Base-by-base conservation (phyloP, 352 stramenopile species). In the Pythium phragmitis region DNA sequence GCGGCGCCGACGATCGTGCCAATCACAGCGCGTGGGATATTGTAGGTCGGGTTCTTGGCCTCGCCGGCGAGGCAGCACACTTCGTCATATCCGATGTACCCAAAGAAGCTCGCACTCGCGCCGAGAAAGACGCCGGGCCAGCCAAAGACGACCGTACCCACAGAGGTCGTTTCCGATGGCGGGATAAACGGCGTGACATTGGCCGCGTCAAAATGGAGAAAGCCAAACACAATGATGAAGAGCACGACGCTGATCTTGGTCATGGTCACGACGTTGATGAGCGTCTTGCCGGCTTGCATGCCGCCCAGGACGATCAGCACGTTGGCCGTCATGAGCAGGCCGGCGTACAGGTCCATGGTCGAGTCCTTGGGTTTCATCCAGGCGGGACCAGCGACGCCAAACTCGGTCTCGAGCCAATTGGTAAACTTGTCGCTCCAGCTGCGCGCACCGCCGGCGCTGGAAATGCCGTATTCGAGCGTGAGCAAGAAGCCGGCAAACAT, bases 61-160 rank as follows among this genome's bases (percentile, higher is more conserved):
- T 97, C 91, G 0, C 82, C 89, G 0, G 93, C 91, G 14, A 98
- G 67, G 56, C 94, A 98, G 70, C 92, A 98, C 4, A 99, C 88
- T 73, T 98, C 96, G 72, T 99, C 86, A 69, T 97, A 99, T 14
- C 97, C 97, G 58, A 99, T 88, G 70, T 98, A 99, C 3, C 96
- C 96, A 70, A 98, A 99, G 67, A 98, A 99, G 42, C 88, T 97
- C 34, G 91, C 91, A 33, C 91, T 96, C 0, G 92, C 87, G 1
- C 96, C 95, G 16, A 93, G 70, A 19, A 98, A 72, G 7, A 99
- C 79, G 1, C 91, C 90, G 0, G 75, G 75, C 74, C 74, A 85
- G 41, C 90, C 90, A 58, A 84, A 95, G 11, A 74, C 74, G 11
- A 81, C 45, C 5, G 73, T 59, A 0, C 82, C 77, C 9, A 72